phyloP scores from a whole-genome alignment of 208 protist genomes.

The Wallacemonas sp. region DNA sequence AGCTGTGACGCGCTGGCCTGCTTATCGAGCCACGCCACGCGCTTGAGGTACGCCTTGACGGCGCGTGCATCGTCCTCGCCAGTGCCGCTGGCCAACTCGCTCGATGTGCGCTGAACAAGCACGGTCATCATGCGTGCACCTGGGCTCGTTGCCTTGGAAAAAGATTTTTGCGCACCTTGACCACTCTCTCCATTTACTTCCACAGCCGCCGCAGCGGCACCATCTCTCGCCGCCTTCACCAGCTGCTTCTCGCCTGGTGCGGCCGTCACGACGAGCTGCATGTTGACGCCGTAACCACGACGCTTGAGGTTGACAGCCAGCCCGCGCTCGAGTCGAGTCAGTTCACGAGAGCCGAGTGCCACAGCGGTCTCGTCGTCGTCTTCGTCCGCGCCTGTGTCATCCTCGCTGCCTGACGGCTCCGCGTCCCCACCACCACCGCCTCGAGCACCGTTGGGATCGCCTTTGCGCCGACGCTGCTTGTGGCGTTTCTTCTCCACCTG shows the following conservation, averaged over 20 bases:
- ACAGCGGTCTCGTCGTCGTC: conserved; percentile 9
- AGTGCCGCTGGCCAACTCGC: neutral
- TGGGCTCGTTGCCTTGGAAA: neutral
- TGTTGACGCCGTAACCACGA: conserved; percentile 7
- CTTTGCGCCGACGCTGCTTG: neutral
- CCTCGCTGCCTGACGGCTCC: neutral
- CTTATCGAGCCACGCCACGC: conserved; percentile 56
- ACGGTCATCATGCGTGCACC: conserved; percentile 20
- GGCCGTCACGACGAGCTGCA: neutral
- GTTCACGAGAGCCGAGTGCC: neutral
- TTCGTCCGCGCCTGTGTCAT: conserved; percentile 1
- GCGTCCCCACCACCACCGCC: neutral
- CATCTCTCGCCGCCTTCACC: neutral
- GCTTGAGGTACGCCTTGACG: conserved; percentile 61
- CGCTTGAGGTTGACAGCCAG: conserved; percentile 2
- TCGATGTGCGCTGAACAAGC: conserved; percentile 21
- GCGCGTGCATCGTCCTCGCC: conserved; percentile 21
- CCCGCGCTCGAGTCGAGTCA: neutral
- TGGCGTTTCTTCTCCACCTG: neutral
- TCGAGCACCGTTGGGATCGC: neutral
- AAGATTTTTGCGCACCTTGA: too few relatives aligned
- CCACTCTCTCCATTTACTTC: conserved; percentile 17
- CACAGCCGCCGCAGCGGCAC: conserved; percentile 1
- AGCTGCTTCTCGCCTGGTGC: neutral
- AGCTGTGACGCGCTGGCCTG: conserved; percentile 32